phyloP scores from a whole-genome alignment of 2,329 filamentous ascomycete genomes.

The Ceratocystis huliohia region DNA sequence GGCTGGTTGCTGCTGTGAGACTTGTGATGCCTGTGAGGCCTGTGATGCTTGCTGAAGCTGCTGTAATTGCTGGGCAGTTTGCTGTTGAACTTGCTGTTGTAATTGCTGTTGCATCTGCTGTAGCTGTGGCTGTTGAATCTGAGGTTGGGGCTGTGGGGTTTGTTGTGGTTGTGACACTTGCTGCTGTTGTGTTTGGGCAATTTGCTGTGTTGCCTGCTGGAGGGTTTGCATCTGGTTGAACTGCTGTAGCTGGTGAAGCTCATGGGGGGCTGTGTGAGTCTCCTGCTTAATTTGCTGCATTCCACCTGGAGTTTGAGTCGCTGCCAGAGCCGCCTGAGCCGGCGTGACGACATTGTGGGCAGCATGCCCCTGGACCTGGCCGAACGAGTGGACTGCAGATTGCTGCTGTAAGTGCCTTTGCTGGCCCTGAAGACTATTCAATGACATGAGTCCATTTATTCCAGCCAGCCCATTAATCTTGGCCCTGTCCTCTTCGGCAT shows the following conservation, averaged over 20 bases:
- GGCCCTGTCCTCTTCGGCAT: slow-evolving; percentile 47
- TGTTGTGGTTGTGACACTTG: slow-evolving; percentile 19
- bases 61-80: slow-evolving; percentile 17
- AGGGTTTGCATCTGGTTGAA: slow-evolving; percentile 25
- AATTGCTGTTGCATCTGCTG: slow-evolving; percentile 22
- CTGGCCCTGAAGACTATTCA: slow-evolving; percentile 22
- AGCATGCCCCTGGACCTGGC: slow-evolving; percentile 24
- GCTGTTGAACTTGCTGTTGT: slow-evolving; percentile 18
- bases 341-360: slow-evolving; percentile 23
- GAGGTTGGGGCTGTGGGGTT: slow-evolving; percentile 15
- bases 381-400: slow-evolving; percentile 27
- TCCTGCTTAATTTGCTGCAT: slow-evolving; percentile 11
- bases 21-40: not conserved
- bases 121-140: slow-evolving; percentile 21
- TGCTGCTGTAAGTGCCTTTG: slow-evolving; percentile 23
- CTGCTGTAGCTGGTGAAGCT: slow-evolving; percentile 24
- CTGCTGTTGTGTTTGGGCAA: slow-evolving; percentile 10
- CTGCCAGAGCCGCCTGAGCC: slow-evolving; percentile 21
- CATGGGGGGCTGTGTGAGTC: slow-evolving; percentile 12
- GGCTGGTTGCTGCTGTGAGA: not conserved
- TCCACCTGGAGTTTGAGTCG: not conserved
- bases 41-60: slow-evolving; percentile 15
- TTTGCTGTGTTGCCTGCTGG: slow-evolving; percentile 26
- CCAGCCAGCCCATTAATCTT: slow-evolving; percentile 42
- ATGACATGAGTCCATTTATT: slow-evolving; percentile 17